phyloP scores from a whole-genome alignment of 768 basidiomycete genomes.

The Sporobolomyces roseus region DNA sequence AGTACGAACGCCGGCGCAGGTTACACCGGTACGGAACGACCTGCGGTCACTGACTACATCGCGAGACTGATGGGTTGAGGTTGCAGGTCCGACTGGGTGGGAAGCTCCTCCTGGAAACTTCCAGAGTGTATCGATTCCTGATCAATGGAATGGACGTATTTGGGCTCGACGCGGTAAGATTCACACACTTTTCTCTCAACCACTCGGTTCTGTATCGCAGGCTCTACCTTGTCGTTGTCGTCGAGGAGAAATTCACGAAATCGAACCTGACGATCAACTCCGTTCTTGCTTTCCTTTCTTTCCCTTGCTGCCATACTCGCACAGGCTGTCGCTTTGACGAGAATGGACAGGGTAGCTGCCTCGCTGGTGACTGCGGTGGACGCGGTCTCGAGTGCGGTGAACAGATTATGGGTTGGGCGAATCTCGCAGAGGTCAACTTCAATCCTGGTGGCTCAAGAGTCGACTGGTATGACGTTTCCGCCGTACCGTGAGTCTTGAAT shows the following conservation, averaged over 20 bases:
- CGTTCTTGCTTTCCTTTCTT: too few relatives aligned
- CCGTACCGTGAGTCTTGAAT: conserved; percentile 4
- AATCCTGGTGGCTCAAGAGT: neutral
- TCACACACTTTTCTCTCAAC: too few relatives aligned
- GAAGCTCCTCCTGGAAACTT: neutral
- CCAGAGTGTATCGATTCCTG: neutral
- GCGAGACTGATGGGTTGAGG: too few relatives aligned
- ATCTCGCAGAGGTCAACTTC: conserved; percentile 9
- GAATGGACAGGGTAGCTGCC: neutral
- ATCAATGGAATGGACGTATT: conserved; percentile 14
- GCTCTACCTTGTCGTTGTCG: too few relatives aligned
- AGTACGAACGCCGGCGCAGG: neutral
- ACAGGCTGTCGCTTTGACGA: conserved; percentile 14
- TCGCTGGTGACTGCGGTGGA: neutral
- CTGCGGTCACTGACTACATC: too few relatives aligned
- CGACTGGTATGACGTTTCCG: conserved; percentile 11
- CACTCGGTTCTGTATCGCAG: too few relatives aligned
- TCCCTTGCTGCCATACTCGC: too few relatives aligned
- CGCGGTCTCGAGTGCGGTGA: conserved; percentile 9
- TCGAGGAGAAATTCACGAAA: too few relatives aligned
- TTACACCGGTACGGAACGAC: too few relatives aligned
- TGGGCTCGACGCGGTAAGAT: conserved; percentile 28
- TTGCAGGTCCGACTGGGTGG: conserved; percentile 18
- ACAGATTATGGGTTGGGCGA: conserved; percentile 9
- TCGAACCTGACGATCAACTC: too few relatives aligned